Evolutionary conservation across 495 filamentous ascomycete species (phyloP).

Genomic region (Xanthoparmelia taractica): DNA sequence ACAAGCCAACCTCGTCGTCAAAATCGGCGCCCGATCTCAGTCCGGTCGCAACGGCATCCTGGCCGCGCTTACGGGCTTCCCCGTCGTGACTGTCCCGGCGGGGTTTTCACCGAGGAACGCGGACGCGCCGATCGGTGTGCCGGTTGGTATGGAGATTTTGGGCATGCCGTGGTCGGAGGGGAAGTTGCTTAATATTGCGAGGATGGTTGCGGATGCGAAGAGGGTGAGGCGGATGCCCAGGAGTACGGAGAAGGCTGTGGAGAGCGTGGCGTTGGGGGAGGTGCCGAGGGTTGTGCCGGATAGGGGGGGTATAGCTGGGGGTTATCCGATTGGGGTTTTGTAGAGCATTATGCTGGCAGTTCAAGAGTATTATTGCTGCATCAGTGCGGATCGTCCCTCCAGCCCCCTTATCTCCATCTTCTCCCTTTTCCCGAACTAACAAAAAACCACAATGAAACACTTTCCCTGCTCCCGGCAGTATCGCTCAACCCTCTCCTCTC

Average conservation of each 20-base stretch:
- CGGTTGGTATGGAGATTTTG: slow-evolving; percentile 59
- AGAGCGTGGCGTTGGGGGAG: slow-evolving; percentile 28
- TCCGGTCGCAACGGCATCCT: slow-evolving; percentile 56
- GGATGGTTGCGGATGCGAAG: slow-evolving; percentile 35
- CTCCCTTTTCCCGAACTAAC: too few relatives aligned
- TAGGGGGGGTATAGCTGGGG: slow-evolving; percentile 32
- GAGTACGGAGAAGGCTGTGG: slow-evolving; percentile 33
- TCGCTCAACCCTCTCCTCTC: too few relatives aligned
- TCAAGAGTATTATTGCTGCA: too few relatives aligned
- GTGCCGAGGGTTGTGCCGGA: slow-evolving; percentile 41
- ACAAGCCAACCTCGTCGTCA: slow-evolving; percentile 55
- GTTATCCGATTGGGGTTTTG: slow-evolving; percentile 39
- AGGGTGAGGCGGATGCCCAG: slow-evolving; percentile 40
- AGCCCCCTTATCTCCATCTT: too few relatives aligned
- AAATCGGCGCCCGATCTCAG: slow-evolving; percentile 48
- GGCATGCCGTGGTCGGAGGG: slow-evolving; percentile 47
- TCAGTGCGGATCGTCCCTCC: too few relatives aligned
- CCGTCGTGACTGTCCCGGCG: slow-evolving; percentile 54
- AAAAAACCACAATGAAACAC: too few relatives aligned
- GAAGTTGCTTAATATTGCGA: slow-evolving; percentile 45
- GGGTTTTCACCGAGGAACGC: slow-evolving; percentile 39
- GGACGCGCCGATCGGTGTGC: slow-evolving; percentile 48
- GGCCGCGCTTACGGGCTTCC: slow-evolving; percentile 55
- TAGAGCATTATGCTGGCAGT: not conserved
- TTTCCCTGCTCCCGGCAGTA: too few relatives aligned